Conservation (phyloP, 345 rosid species). For the Microthlaspi erraticum region DNA sequence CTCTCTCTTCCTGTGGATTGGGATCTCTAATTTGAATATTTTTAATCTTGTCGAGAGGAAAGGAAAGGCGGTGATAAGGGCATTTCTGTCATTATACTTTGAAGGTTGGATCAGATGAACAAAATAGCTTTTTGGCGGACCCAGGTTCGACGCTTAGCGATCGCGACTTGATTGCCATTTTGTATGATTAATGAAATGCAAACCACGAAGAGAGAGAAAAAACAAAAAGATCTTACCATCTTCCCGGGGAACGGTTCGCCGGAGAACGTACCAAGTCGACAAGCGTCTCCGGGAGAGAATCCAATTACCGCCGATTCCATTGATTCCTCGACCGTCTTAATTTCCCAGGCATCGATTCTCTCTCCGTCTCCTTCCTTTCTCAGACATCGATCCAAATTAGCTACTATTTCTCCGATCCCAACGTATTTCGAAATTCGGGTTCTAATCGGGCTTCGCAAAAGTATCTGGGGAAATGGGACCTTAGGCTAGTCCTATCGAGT, state of each 20-base stretch:
- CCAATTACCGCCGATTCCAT: constrained; percentile 21
- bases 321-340: neutral
- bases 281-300: constrained; percentile 27
- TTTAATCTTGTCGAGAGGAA: neutral
- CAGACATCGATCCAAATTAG: constrained; percentile 15
- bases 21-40: constrained; percentile 20
- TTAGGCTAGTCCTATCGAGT: neutral
- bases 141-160: constrained; percentile 37
- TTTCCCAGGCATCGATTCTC: constrained; percentile 7
- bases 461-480: constrained; percentile 20
- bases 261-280: constrained; percentile 28
- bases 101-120: neutral
- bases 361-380: neutral
- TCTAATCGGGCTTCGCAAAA: constrained; percentile 6
- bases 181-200: constrained; percentile 22
- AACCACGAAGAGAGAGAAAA: constrained; percentile 27
- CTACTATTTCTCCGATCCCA: constrained; percentile 26
- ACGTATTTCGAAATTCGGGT: constrained; percentile 21
- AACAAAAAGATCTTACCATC: constrained; percentile 11
- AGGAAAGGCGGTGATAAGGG: constrained; percentile 33
- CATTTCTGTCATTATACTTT: neutral
- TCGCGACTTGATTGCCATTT: constrained; percentile 8
- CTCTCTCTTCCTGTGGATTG: neutral
- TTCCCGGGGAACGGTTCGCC: constrained; percentile 38
- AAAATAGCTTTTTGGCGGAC: constrained; percentile 14